Percentiles rank a stretch among this genome's conserved stretches.
Evolutionary conservation across 1,284 basidiomycete genomes (phyloP).

Genomic region (Irpex rosettiformis): DNA sequence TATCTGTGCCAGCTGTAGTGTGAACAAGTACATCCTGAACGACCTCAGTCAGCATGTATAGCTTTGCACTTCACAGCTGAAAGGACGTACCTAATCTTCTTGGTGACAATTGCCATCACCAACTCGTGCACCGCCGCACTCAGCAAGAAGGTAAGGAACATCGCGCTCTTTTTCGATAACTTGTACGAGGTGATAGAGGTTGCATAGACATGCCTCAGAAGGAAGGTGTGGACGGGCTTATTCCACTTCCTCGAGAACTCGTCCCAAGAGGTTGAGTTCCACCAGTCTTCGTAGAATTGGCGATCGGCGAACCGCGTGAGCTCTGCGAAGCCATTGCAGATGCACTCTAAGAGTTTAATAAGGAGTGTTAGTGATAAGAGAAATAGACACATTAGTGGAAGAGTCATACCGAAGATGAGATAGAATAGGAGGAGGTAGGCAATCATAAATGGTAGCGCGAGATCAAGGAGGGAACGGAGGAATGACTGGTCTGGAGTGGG

Average conservation of each 20-base stretch:
- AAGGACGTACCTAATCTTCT: conserved; percentile 69
- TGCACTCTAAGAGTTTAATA: conserved; percentile 62
- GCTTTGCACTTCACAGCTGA: conserved; percentile 11
- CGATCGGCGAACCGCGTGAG: conserved; percentile 67
- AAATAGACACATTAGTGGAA: neutral
- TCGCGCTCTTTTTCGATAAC: conserved; percentile 74
- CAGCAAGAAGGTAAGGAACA: conserved; percentile 89
- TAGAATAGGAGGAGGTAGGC: conserved; percentile 80
- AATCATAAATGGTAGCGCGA: conserved; percentile 92
- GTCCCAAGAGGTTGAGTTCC: conserved; percentile 97
- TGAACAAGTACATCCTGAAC: conserved; percentile 71
- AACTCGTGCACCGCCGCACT: conserved; percentile 90
- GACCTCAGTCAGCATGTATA: neutral
- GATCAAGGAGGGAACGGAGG: conserved; percentile 74
- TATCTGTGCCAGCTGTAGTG: conserved; percentile 79
- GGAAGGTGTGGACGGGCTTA: conserved; percentile 87
- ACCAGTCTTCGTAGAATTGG: conserved; percentile 39
- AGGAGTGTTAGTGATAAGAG: conserved; percentile 1
- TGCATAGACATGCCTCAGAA: conserved; percentile 93
- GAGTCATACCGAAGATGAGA: conserved; percentile 71
- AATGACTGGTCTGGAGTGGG: conserved; percentile 75
- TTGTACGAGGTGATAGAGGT: conserved; percentile 79
- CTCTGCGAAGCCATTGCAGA: conserved; percentile 95
- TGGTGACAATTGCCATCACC: conserved; percentile 94
- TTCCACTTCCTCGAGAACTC: conserved; percentile 98